Base-by-base conservation (phyloP, 768 basidiomycete species). In the Lactarius vividus region DNA sequence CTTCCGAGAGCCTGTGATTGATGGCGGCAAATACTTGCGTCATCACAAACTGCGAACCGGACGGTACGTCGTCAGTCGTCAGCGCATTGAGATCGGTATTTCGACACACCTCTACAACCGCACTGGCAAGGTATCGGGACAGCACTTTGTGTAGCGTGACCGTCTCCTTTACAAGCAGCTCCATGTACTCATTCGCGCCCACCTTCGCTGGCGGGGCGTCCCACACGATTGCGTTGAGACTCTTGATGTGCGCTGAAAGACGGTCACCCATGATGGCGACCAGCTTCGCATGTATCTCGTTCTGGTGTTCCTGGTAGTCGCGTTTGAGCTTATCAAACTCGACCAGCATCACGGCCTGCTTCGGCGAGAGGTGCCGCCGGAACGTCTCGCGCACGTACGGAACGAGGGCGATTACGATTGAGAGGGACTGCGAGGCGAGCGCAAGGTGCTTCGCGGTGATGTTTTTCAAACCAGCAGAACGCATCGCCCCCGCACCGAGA, bases 221-320 rank as follows among this genome's bases (percentile, higher is more conserved):
- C 94, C 95, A 98, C 69, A 92, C 83, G 66, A 98, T 83, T 44
- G 79, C 79, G 79, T 91, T 88, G 61, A 98, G 81, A 29, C 89
- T 82, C 71, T 85, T 88, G 74, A 94, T 89, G 75, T 98, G 96
- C 1, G 89, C 87, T 71, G 81, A 85, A 54, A 98, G 79, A 63
- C 96, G 85, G 77, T 98, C 96, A 44, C 94, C 90, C 97, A 99
- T 99, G 78, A 98, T 99, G 52, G 94, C 92, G 66, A 99, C 89
- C 62, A 99, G 82, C 79, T 99, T 99, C 59, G 93, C 85, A 76
- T 98, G 96, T 61, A 99, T 98, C 80, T 98, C 97, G 73, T 96
- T 92, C 77, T 99, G 97, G 77, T 99, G 97, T 76, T 98, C 97
- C 82, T 98, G 96, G 73, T 91, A 98, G 76, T 98, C 97, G 89